phyloP scores from a whole-genome alignment of 768 basidiomycete genomes.

The Agaricus blazei region DNA sequence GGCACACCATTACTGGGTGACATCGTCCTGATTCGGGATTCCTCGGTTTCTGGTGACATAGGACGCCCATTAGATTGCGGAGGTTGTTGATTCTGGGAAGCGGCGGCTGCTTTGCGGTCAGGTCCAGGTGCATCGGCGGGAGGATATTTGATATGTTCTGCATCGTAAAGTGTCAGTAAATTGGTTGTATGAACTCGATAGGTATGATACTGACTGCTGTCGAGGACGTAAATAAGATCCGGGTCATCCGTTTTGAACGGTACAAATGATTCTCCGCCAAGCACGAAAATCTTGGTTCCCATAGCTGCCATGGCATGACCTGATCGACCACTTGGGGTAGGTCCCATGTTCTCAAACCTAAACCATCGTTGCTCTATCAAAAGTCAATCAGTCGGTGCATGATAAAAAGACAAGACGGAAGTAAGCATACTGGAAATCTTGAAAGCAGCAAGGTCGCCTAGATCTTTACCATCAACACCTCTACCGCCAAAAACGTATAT shows the following conservation, averaged over 20 bases:
- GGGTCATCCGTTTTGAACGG: slow-evolving; percentile 74
- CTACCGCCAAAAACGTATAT: slow-evolving; percentile 97
- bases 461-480: slow-evolving; percentile 94
- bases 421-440: slow-evolving; percentile 84
- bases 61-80: slow-evolving; percentile 54
- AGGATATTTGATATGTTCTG: slow-evolving; percentile 94
- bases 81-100: slow-evolving; percentile 46
- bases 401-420: not conserved
- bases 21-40: slow-evolving; percentile 15
- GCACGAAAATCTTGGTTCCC: slow-evolving; percentile 83
- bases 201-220: slow-evolving; percentile 70
- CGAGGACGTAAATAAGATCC: slow-evolving; percentile 81
- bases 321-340: slow-evolving; percentile 84
- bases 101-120: slow-evolving; percentile 64
- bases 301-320: slow-evolving; percentile 98
- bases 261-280: slow-evolving; percentile 90
- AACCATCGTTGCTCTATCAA: slow-evolving; percentile 91
- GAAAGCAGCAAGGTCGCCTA: slow-evolving; percentile 93
- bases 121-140: slow-evolving; percentile 38
- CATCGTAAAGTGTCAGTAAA: slow-evolving; percentile 6
- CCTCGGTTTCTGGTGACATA: slow-evolving; percentile 21
- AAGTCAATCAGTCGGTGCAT: slow-evolving; percentile 4
- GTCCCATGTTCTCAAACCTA: slow-evolving; percentile 99
- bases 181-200: not conserved
- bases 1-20: slow-evolving; percentile 10